Conservation (phyloP, 257 asterid genomes). For the Scutellaria barbata region DNA sequence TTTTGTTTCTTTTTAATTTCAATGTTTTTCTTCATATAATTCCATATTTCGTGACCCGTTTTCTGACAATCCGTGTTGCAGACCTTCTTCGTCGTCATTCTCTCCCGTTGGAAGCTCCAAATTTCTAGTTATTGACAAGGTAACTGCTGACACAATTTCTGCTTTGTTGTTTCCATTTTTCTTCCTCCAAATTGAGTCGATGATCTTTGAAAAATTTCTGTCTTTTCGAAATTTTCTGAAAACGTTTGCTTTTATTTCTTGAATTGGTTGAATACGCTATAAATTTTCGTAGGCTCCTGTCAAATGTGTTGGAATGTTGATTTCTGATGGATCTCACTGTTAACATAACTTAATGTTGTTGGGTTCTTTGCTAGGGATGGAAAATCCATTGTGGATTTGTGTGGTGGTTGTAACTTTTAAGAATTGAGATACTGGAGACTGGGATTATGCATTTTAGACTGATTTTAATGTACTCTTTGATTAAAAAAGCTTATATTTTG, state of each 20-base stretch:
- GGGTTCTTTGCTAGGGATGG: constrained; percentile 11
- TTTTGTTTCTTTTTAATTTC: neutral
- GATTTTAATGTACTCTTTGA: neutral
- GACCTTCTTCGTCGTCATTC: constrained; percentile 37
- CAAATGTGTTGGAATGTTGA: constrained; percentile 25
- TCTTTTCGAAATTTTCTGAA: constrained; percentile 8
- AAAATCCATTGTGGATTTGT: constrained; percentile 1
- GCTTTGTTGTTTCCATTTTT: neutral
- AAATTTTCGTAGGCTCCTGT: constrained; percentile 28
- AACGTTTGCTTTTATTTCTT: neutral
- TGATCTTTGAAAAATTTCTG: constrained; percentile 11
- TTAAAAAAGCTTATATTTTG: constrained; percentile 12
- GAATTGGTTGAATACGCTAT: constrained; percentile 7
- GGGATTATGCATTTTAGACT: constrained; percentile 11
- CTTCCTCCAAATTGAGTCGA: constrained; percentile 16
- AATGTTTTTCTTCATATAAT: neutral
- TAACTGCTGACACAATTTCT: constrained; percentile 29
- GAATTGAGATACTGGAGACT: constrained; percentile 22
- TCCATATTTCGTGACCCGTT: constrained; percentile 14
- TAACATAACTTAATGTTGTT: constrained; percentile 10
- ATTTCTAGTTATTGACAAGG: constrained; percentile 35
- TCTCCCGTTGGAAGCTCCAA: constrained; percentile 38
- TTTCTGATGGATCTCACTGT: constrained; percentile 32
- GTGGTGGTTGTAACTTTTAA: constrained; percentile 20
- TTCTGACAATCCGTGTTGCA: constrained; percentile 33